Conservation (phyloP, 495 filamentous ascomycete genomes). For the Articulospora tetracladia region DNA sequence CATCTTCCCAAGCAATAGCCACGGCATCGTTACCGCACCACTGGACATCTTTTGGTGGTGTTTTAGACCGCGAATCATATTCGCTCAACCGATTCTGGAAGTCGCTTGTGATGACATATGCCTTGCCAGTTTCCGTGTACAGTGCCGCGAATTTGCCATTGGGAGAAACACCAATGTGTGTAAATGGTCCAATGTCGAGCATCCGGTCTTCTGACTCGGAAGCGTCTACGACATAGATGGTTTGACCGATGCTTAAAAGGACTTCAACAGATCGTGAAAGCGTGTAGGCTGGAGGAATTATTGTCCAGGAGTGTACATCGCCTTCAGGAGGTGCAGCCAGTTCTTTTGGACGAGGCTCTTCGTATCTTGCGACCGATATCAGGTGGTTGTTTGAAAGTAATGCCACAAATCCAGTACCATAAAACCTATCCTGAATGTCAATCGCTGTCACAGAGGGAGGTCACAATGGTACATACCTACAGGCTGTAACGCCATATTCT, state of each 20-base stretch:
- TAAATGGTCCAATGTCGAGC: slow-evolving; percentile 88
- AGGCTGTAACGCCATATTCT: slow-evolving; percentile 78
- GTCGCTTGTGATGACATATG: slow-evolving; percentile 91
- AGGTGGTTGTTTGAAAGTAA: slow-evolving; percentile 85
- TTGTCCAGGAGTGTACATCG: slow-evolving; percentile 79
- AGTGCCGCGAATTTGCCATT: slow-evolving; percentile 85
- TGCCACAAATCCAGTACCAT: slow-evolving; percentile 88
- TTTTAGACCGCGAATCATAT: slow-evolving; percentile 82
- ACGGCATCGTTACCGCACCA: slow-evolving; percentile 98
- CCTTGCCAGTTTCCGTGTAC: slow-evolving; percentile 79
- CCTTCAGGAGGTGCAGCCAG: slow-evolving; percentile 76
- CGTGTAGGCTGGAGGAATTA: slow-evolving; percentile 85
- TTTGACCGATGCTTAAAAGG: slow-evolving; percentile 78
- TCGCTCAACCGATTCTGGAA: slow-evolving; percentile 90
- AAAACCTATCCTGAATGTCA: slow-evolving; percentile 52
- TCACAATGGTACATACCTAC: slow-evolving; percentile 39
- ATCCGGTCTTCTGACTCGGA: slow-evolving; percentile 87
- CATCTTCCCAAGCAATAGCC: slow-evolving; percentile 94
- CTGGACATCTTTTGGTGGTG: slow-evolving; percentile 80
- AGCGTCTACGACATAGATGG: slow-evolving; percentile 81
- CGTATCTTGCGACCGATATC: slow-evolving; percentile 80
- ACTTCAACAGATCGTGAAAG: slow-evolving; percentile 96
- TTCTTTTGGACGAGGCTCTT: slow-evolving; percentile 83
- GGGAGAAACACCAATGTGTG: slow-evolving; percentile 82
- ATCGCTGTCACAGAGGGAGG: background rate